Percentiles rank a stretch among this genome's conserved stretches.
Evolutionary conservation across 257 asterid genomes (phyloP).

Genomic region (Lycium ferocissimum): DNA sequence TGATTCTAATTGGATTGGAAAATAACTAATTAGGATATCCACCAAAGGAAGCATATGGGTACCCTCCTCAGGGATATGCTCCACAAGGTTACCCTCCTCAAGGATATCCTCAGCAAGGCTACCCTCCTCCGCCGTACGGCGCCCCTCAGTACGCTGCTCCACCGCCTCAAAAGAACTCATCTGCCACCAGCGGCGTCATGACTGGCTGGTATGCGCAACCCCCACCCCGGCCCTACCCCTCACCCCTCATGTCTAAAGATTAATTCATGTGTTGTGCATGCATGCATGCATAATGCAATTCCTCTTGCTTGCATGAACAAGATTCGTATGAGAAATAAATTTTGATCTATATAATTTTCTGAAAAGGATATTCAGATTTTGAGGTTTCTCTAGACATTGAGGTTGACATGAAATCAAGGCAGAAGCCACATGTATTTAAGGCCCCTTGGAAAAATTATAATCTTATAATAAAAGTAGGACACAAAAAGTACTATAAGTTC

Average conservation of each 20-base stretch:
- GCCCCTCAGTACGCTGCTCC: slow-evolving; percentile 57
- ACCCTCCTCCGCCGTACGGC: slow-evolving; percentile 55
- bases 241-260: neutral
- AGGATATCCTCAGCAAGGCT: slow-evolving; percentile 49
- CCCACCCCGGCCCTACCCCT: neutral
- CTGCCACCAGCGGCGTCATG: slow-evolving; percentile 37
- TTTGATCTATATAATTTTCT: too few species aligned
- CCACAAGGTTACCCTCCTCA: slow-evolving; percentile 47
- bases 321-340: too few species aligned
- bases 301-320: too few species aligned
- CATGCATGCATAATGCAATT: neutral
- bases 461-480: too few species aligned
- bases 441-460: too few species aligned
- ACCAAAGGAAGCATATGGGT: slow-evolving; percentile 34
- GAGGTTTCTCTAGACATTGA: too few species aligned
- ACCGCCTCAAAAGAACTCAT: slow-evolving; percentile 45
- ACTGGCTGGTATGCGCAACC: slow-evolving; percentile 47
- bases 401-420: too few species aligned
- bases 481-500: too few species aligned
- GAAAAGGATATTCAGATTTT: too few species aligned
- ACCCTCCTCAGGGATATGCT: slow-evolving; percentile 30
- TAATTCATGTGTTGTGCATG: neutral
- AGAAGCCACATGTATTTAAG: too few species aligned
- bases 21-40: slow-evolving; percentile 46
- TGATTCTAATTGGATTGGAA: neutral